Evolutionary conservation across 140 eudicot species (phyloP).

Genomic region (Oenanthe javanica): DNA sequence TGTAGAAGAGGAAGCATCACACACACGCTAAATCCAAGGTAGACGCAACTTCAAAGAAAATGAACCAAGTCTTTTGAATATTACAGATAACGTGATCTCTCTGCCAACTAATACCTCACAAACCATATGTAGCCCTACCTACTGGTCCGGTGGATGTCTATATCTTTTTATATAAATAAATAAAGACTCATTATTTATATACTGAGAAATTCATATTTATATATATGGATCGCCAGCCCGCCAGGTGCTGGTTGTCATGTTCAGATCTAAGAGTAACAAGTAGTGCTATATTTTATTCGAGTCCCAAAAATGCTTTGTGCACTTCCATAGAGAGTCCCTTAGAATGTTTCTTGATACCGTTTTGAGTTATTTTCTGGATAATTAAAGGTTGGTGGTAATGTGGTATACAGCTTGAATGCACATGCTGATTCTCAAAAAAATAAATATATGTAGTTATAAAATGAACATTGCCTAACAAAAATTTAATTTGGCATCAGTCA

Average conservation of each 20-base stretch:
- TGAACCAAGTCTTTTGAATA: background rate
- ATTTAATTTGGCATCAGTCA: too few relatives aligned
- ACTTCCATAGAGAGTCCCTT: background rate
- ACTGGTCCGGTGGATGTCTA: background rate
- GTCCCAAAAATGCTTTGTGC: background rate
- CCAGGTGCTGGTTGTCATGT: background rate
- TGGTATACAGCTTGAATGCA: too few relatives aligned
- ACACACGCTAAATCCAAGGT: slow-evolving; percentile 1
- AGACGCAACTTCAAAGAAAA: background rate
- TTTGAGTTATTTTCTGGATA: background rate
- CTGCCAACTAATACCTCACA: background rate
- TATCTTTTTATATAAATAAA: too few relatives aligned
- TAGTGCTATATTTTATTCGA: too few relatives aligned
- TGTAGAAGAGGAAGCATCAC: background rate
- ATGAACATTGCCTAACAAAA: too few relatives aligned
- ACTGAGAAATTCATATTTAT: background rate
- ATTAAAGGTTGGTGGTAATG: too few relatives aligned
- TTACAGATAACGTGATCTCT: background rate
- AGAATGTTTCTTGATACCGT: background rate
- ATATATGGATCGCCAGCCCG: background rate
- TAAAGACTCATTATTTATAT: background rate
- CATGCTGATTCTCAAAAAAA: too few relatives aligned
- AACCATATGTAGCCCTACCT: background rate
- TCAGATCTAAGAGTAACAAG: background rate
- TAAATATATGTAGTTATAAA: too few relatives aligned